Evolutionary conservation across 306 rosid species (phyloP).

Genomic region (Aeschynomene evenia): DNA sequence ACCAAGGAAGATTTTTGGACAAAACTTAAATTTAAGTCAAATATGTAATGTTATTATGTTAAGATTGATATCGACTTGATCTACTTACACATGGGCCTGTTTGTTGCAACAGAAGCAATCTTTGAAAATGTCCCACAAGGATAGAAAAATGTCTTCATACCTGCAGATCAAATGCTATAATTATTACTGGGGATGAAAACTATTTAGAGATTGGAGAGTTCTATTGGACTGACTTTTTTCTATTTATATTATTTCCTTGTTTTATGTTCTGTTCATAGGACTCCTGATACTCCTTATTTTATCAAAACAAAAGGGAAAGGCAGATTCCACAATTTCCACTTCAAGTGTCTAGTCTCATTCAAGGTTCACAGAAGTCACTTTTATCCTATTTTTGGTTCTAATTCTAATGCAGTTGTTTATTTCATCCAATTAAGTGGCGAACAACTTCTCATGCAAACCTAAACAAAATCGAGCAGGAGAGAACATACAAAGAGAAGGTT

Average conservation of each 20-base stretch:
- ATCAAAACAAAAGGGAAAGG: constrained; percentile 6
- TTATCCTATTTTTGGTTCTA: constrained; percentile 13
- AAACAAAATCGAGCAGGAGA: constrained; percentile 26
- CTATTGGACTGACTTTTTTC: not conserved
- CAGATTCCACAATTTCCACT: constrained; percentile 1
- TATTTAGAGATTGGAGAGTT: constrained; percentile 7
- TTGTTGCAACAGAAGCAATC: constrained; percentile 80
- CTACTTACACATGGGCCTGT: constrained; percentile 73
- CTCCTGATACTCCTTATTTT: not conserved
- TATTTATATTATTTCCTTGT: not conserved
- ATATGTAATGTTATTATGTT: not conserved
- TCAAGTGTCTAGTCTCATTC: constrained; percentile 12
- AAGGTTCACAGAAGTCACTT: not conserved
- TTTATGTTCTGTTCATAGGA: constrained; percentile 1
- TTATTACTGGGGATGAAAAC: constrained; percentile 18
- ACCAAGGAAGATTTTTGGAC: constrained; percentile 1
- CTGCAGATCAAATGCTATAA: constrained; percentile 43
- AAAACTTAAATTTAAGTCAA: constrained; percentile 11
- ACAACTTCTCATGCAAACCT: constrained; percentile 15
- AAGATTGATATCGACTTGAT: constrained; percentile 9
- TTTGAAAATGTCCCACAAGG: constrained; percentile 96
- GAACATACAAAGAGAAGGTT: constrained; percentile 81
- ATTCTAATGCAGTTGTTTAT: not conserved
- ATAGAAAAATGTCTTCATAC: constrained; percentile 81
- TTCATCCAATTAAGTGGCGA: constrained; percentile 8